phyloP scores from a whole-genome alignment of 2,329 filamentous ascomycete species.

The Trichophaea hybrida region DNA sequence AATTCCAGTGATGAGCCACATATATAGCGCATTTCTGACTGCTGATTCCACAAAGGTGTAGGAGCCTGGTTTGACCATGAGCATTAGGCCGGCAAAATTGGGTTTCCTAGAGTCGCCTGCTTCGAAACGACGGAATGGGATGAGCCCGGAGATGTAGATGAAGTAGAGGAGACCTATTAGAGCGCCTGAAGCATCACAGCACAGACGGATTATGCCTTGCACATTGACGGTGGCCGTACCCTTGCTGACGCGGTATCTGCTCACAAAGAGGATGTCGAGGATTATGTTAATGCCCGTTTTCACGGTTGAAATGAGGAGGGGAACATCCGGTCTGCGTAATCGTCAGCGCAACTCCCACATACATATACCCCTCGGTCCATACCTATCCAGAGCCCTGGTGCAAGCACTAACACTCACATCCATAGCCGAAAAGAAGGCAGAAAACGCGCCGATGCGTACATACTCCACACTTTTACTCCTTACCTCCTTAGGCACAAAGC shows the following conservation, averaged over 20 bases:
- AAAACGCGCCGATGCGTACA: conserved; percentile 49
- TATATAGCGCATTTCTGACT: conserved; percentile 52
- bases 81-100: conserved; percentile 35
- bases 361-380: conserved; percentile 2
- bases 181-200: conserved; percentile 45
- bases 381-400: conserved; percentile 50
- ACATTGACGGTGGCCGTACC: conserved; percentile 41
- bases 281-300: conserved; percentile 54
- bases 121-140: conserved; percentile 14
- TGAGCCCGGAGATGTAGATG: conserved; percentile 28
- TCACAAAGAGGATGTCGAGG: conserved; percentile 52
- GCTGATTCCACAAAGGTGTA: conserved; percentile 51
- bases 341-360: background rate
- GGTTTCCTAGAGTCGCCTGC: conserved; percentile 28
- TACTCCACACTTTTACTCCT: conserved; percentile 46
- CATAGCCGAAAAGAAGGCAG: conserved; percentile 46
- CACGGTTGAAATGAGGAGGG: conserved; percentile 47
- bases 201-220: conserved; percentile 49
- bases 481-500: conserved; percentile 49
- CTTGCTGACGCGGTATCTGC: conserved; percentile 43
- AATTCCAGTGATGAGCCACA: conserved; percentile 54
- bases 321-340: conserved; percentile 43
- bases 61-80: conserved; percentile 43
- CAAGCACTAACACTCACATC: conserved; percentile 47
- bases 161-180: conserved; percentile 47